Conservation (phyloP, 1,284 basidiomycete species). For the Rhodotorula sp. region DNA sequence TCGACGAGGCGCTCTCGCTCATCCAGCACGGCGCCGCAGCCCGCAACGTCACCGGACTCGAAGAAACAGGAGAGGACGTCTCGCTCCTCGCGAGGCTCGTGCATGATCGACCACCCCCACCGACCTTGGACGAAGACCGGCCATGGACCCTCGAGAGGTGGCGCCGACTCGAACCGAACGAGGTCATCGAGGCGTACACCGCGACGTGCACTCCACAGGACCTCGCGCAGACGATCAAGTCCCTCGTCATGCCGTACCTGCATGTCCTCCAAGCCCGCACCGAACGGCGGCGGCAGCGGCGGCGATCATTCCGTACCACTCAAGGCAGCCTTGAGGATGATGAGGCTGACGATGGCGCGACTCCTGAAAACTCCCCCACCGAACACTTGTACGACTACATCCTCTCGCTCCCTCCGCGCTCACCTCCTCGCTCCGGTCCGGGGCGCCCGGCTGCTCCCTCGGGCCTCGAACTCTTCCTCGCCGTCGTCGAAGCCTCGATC, state of each 20-base stretch:
- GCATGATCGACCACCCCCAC: slow-evolving; percentile 65
- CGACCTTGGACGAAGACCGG: slow-evolving; percentile 42
- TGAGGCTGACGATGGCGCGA: too few species aligned
- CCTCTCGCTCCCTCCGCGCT: slow-evolving; percentile 52
- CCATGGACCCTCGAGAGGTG: slow-evolving; percentile 71
- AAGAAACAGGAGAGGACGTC: slow-evolving; percentile 83
- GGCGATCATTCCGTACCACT: slow-evolving; percentile 58
- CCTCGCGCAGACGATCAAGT: slow-evolving; percentile 68
- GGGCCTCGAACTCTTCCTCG: slow-evolving; percentile 64
- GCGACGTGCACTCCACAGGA: slow-evolving; percentile 64
- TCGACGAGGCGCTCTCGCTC: slow-evolving; percentile 72
- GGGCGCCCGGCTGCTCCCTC: not conserved
- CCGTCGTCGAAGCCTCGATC: slow-evolving; percentile 84
- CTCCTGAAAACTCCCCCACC: slow-evolving; percentile 46
- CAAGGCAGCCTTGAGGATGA: too few species aligned
- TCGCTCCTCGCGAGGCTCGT: slow-evolving; percentile 78
- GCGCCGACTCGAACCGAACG: slow-evolving; percentile 63
- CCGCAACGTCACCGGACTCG: slow-evolving; percentile 71
- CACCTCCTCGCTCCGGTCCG: not conserved
- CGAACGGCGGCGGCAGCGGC: slow-evolving; percentile 62
- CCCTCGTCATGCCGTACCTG: slow-evolving; percentile 82
- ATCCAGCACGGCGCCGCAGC: slow-evolving; percentile 83
- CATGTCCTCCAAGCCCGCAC: slow-evolving; percentile 81
- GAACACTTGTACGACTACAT: slow-evolving; percentile 74
- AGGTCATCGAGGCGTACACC: slow-evolving; percentile 72